Percentiles rank a stretch among this genome's conserved stretches.
Evolutionary conservation across 148 eudicot species (phyloP).

Genomic region (Cornus florida): DNA sequence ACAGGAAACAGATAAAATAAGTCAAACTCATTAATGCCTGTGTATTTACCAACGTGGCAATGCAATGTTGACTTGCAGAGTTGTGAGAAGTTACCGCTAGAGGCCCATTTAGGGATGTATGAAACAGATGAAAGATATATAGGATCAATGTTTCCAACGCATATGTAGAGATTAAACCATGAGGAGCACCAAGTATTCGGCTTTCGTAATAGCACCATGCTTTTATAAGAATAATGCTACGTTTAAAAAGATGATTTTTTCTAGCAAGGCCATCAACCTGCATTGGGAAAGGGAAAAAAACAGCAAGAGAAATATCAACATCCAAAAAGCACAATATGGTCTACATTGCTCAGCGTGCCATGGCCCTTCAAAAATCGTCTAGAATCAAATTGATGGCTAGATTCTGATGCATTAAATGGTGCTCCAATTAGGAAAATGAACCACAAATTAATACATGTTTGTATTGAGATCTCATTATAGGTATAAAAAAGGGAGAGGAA

Average conservation of each 20-base stretch:
- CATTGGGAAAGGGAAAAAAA: background rate
- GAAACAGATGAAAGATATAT: constrained; percentile 53
- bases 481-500: background rate
- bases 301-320: background rate
- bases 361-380: background rate
- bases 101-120: constrained; percentile 58
- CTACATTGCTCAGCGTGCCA: background rate
- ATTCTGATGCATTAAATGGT: background rate
- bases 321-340: background rate
- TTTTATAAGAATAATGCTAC: constrained; percentile 60
- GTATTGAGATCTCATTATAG: background rate
- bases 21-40: background rate
- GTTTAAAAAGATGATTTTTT: constrained; percentile 56
- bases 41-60: background rate
- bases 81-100: constrained; percentile 34
- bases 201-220: constrained; percentile 81
- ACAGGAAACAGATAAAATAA: constrained; percentile 8
- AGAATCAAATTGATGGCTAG: background rate
- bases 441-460: background rate
- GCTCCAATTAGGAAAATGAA: background rate
- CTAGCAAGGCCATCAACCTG: constrained; percentile 65
- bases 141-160: constrained; percentile 61
- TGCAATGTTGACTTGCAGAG: background rate
- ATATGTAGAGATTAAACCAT: constrained; percentile 69
- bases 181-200: constrained; percentile 67